Base-by-base conservation (phyloP, 2,329 filamentous ascomycete species). In the Fusarium sp. region DNA sequence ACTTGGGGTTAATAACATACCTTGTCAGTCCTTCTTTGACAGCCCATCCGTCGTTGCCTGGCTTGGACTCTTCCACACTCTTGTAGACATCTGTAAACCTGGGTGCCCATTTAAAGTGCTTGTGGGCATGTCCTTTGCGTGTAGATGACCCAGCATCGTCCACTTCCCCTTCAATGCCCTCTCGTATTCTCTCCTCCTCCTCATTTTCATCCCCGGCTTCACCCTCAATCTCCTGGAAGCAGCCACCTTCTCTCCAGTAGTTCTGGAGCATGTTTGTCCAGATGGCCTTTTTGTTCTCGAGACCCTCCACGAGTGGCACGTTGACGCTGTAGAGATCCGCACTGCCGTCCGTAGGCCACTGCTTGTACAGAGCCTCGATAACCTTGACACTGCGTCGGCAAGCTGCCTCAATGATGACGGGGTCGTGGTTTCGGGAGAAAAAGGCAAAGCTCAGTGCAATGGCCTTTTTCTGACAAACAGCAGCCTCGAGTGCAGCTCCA, bases 71-170 rank as follows among this genome's bases (percentile, higher is more conserved):
- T 76, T 95, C 91, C n/a, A 98, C 95, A 76, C 93, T 95, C 80
- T 93, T 90, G 82, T 95, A 95, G 3, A 98, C 95, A 82, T 97
- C 95, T 37, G 90, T 88, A 83, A 98, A 97, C 73, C 90, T 91
- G 3, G 96, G 97, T 57, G 94, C 91, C 97, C 97, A 98, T 84
- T 96, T 97, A 87, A 98, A 98, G 83, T 97, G 94, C 82, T 94
- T 94, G 83, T 97, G 94, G 66, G 87, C 89, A 81, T 95, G 92
- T 34, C 88, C 85, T 45, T 84, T 78, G 45, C 67, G 64, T 13
- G 61, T 79, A 43, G 77, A 75, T 75, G 67, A 65, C 7, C 66
- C 81, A 54, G 80, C 76, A 67, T 72, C 84, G 54, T 83, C 84
- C 59, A 85, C 85, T 75, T 85, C 84, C 5, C 85, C 85, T 25